Percentiles rank a stretch among this genome's conserved stretches.
These are phyloP conservation scores for Pythium utonaiense DNA, from an alignment of 352 stramenopile genomes.

Conservation along the genomic window DNA sequence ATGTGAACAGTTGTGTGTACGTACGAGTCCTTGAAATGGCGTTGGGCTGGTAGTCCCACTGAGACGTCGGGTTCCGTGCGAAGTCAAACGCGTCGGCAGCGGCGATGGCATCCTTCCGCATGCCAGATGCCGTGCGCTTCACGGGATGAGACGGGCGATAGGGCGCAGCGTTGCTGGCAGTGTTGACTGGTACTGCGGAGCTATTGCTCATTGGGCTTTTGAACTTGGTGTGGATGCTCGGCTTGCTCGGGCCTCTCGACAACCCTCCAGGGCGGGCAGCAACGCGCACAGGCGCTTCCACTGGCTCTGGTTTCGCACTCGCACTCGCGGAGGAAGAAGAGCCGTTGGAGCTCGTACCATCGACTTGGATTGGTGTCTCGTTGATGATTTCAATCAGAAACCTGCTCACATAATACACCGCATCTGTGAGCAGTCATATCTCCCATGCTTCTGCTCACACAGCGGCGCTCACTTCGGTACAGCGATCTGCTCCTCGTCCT, in stretches of 20 bases:
- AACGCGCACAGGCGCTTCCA: slow-evolving; percentile 14
- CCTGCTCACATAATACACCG: slow-evolving; percentile 26
- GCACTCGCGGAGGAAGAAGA: background rate
- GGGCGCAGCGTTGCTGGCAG: background rate
- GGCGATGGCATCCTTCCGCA: slow-evolving; percentile 7
- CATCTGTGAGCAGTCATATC: no score
- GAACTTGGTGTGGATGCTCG: slow-evolving; percentile 16
- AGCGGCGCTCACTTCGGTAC: slow-evolving; percentile 40
- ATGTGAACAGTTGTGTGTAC: slow-evolving; percentile 11
- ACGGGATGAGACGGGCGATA: slow-evolving; percentile 12
- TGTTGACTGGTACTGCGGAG: background rate
- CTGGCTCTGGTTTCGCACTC: background rate
- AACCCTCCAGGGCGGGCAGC: slow-evolving; percentile 7
- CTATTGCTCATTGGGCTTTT: slow-evolving; percentile 14
- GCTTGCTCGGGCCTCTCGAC: slow-evolving; percentile 11
- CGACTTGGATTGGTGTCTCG: slow-evolving; percentile 37
- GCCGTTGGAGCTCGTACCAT: background rate
- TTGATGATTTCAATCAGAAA: slow-evolving; percentile 76
- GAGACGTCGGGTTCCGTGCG: slow-evolving; percentile 45
- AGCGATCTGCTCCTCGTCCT: slow-evolving; percentile 57
- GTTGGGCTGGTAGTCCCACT: slow-evolving; percentile 57
- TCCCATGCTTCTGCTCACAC: no score
- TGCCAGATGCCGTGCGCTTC: slow-evolving; percentile 13
- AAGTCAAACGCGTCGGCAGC: slow-evolving; percentile 41
- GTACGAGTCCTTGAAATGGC: slow-evolving; percentile 44